Percentiles rank a stretch among this genome's conserved stretches.
These are phyloP conservation scores for Trametes sanguinea DNA, from an alignment of 768 basidiomycete species.

Conservation along the genomic window DNA sequence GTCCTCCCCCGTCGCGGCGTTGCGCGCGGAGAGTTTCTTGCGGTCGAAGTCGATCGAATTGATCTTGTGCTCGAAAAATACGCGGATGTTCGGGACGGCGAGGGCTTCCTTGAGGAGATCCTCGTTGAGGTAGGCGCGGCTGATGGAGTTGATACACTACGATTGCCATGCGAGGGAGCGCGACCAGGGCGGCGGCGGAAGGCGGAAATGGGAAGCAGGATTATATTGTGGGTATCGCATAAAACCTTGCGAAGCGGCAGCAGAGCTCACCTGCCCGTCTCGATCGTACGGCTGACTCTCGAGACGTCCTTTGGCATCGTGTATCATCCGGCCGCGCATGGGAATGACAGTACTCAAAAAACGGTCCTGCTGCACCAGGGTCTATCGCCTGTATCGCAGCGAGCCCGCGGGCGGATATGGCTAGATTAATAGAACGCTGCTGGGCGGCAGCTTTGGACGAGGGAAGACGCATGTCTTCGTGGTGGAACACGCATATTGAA, in stretches of 20 bases:
- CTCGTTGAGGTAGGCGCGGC: constrained; percentile 85
- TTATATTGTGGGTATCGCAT: not conserved
- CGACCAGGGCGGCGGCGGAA: constrained; percentile 14
- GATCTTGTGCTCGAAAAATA: constrained; percentile 84
- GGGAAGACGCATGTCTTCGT: constrained; percentile 70
- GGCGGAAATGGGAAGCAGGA: constrained; percentile 12
- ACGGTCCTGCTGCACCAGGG: constrained; percentile 60
- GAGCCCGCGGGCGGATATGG: constrained; percentile 92
- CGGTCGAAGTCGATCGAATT: constrained; percentile 73
- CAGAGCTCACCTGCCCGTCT: constrained; percentile 72
- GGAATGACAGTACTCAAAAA: constrained; percentile 84
- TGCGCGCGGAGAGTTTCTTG: constrained; percentile 54
- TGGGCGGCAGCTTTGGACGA: constrained; percentile 64
- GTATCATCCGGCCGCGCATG: constrained; percentile 96
- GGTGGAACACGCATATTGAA: constrained; percentile 16
- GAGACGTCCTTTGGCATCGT: constrained; percentile 66
- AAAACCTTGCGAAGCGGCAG: constrained; percentile 17
- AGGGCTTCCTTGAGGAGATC: constrained; percentile 77
- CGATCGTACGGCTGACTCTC: constrained; percentile 89
- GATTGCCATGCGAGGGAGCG: not conserved
- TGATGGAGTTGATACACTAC: constrained; percentile 93
- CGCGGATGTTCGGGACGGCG: constrained; percentile 58
- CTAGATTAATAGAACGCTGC: constrained; percentile 94
- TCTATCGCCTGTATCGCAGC: constrained; percentile 85
- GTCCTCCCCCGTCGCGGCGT: constrained; percentile 46